Conservation (phyloP, 1,139 yeast species). For the Petasospora fabianii region DNA sequence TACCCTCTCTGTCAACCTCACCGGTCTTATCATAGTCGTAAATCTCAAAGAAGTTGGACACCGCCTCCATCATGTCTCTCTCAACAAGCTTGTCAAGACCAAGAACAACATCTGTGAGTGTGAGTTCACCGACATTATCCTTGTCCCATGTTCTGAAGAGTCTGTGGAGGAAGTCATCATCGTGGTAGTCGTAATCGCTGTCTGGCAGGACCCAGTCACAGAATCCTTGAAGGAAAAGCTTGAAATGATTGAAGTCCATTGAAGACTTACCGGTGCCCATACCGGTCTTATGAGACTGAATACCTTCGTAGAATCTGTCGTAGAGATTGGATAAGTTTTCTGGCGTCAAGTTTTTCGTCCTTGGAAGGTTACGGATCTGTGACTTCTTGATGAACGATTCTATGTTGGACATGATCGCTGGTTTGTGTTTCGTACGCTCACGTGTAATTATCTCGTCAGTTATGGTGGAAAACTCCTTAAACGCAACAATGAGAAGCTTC, state of each 20-base stretch:
- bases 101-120: conserved; percentile 63
- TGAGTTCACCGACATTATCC: conserved; percentile 49
- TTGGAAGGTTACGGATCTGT: conserved; percentile 80
- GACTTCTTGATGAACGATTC: conserved; percentile 90
- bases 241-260: conserved; percentile 74
- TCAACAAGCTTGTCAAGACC: conserved; percentile 73
- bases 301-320: conserved; percentile 78
- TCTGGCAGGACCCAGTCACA: conserved; percentile 69
- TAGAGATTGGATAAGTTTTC: conserved; percentile 68
- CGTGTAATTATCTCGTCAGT: conserved; percentile 70
- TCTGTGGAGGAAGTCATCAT: conserved; percentile 54
- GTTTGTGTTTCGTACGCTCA: conserved; percentile 69
- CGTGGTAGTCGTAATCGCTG: conserved; percentile 33
- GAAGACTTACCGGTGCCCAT: conserved; percentile 67
- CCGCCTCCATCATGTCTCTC: conserved; percentile 71
- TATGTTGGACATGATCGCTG: conserved; percentile 77
- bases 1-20: conserved; percentile 71
- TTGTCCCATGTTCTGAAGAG: conserved; percentile 72
- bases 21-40: conserved; percentile 65
- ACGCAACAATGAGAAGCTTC: conserved; percentile 85
- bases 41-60: conserved; percentile 74
- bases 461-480: conserved; percentile 80
- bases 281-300: conserved; percentile 62
- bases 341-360: conserved; percentile 54
- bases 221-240: conserved; percentile 69